Percentiles rank a stretch among this genome's conserved stretches.
These are phyloP conservation scores for Hortaea werneckii DNA, from an alignment of 2,329 filamentous ascomycete species.

Conservation along the genomic window DNA sequence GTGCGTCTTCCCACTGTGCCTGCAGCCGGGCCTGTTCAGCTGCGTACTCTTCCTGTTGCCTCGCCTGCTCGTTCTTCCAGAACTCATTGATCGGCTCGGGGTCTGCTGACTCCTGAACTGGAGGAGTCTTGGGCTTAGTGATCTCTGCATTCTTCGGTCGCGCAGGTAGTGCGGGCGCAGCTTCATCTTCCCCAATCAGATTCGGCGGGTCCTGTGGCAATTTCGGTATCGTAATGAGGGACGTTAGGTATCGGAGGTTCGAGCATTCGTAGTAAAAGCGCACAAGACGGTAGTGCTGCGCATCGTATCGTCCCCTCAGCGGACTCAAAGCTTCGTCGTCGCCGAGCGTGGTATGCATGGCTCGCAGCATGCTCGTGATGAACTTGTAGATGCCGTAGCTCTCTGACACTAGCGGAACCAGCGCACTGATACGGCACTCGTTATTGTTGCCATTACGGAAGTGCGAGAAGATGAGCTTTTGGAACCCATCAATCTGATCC, in stretches of 20 bases:
- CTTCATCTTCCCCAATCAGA: slow-evolving; percentile 66
- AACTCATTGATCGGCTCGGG: slow-evolving; percentile 95
- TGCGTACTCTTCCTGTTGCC: slow-evolving; percentile 90
- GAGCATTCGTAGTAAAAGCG: slow-evolving; percentile 99
- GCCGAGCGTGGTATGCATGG: slow-evolving; percentile 85
- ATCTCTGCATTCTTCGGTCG: slow-evolving; percentile 57
- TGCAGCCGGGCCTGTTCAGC: slow-evolving; percentile 84
- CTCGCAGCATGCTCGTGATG: slow-evolving; percentile 96
- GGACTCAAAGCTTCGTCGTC: slow-evolving; percentile 89
- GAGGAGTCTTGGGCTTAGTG: slow-evolving; percentile 58
- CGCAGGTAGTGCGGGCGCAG: slow-evolving; percentile 70
- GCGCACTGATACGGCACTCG: slow-evolving; percentile 87
- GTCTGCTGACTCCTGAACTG: slow-evolving; percentile 60
- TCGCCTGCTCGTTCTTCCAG: slow-evolving; percentile 86
- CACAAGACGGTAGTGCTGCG: slow-evolving; percentile 90
- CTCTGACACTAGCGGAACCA: slow-evolving; percentile 90
- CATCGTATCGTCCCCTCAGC: slow-evolving; percentile 78
- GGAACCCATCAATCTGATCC: slow-evolving; percentile 96
- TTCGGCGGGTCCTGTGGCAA: slow-evolving; percentile 90
- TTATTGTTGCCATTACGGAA: slow-evolving; percentile 88
- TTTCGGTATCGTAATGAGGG: slow-evolving; percentile 90
- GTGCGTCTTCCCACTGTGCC: slow-evolving; percentile 73
- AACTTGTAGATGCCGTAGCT: slow-evolving; percentile 99
- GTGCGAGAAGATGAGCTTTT: slow-evolving; percentile 96
- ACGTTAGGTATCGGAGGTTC: slow-evolving; percentile 91